phyloP scores from a whole-genome alignment of 306 rosid species.

The Styphnolobium japonicum region DNA sequence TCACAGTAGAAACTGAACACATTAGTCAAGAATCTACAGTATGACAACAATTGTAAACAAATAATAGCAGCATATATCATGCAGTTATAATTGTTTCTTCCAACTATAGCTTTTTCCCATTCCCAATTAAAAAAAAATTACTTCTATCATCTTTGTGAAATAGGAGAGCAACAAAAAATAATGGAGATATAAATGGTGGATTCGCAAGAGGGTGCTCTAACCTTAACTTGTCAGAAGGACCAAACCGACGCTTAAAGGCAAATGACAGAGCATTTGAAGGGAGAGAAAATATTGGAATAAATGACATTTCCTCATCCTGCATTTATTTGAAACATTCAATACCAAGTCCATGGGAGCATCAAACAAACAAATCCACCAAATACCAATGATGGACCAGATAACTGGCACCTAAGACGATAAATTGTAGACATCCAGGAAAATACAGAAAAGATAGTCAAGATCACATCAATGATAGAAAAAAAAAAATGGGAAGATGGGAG shows the following conservation, averaged over 20 bases:
- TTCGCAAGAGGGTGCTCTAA: conserved; percentile 27
- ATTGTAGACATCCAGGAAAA: not conserved
- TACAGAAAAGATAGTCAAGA: not conserved
- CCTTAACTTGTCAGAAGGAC: conserved; percentile 88
- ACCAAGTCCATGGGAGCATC: not conserved
- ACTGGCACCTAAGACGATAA: not conserved
- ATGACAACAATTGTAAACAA: not conserved
- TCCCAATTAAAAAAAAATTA: not conserved
- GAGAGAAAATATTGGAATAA: conserved; percentile 68
- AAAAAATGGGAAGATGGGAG: not conserved
- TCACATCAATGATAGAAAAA: not conserved
- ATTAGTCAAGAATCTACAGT: not conserved
- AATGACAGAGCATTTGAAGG: conserved; percentile 83
- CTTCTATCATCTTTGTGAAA: not conserved
- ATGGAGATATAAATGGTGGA: not conserved
- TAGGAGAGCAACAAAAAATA: not conserved
- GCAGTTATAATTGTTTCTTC: not conserved
- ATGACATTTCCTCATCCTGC: conserved; percentile 87
- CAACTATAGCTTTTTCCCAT: not conserved
- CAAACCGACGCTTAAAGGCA: conserved; percentile 82
- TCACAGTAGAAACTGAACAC: not conserved
- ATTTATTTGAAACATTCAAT: conserved; percentile 26
- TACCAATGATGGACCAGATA: not conserved
- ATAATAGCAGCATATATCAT: not conserved
- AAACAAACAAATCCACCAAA: not conserved